Base-by-base conservation (phyloP, 1,139 yeast species). In the Sporopachydermia cereana region DNA sequence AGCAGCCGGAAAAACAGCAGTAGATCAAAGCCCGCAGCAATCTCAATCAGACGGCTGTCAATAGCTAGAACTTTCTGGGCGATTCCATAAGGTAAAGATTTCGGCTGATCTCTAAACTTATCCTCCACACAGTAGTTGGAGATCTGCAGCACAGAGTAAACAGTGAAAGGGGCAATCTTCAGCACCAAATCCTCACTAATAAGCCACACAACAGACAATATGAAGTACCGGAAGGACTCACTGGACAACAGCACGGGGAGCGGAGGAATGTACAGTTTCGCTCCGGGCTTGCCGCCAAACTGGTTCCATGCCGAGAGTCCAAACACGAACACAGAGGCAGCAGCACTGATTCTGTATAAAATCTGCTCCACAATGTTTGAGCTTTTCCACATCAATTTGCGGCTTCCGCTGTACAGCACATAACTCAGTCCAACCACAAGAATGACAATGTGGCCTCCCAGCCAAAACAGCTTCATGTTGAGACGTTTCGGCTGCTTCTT, bases 1-100 rank as follows among this genome's bases (percentile, higher is more conserved):
- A 34, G 5, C 22, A 34, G 39, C 22, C 39, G 9, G 39, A 34
- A n/a, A 34, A 34, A 34, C 39, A 34, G 39, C 17, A 34, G 39
- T 7, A 34, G 17, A 20, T 34, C 39, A 34, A 34, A 34, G 5
- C 22, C 39, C 9, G 39, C 18, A 7, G 39, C 39, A 12, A 34
- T 7, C 22, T 20, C 39, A 34, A 34, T 34, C 39, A 34, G 17
- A 21, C 22, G 22, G 17, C 9, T 20, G 9, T 34, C 39, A 9
- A 12, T 12, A n/a, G 12, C n/a, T 7, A 34, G 39, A 34, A 34
- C 9, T n/a, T 34, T n/a, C 22, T 34, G 18, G 9, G 22, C 18
- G 9, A 16, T 9, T 7, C 18, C 39, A 34, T 34, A n/a, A 34
- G 17, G 9, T n/a, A 21, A 21, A 34, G 39, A 34, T 9, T 12